Evolutionary conservation across 306 rosid species (phyloP).

Genomic region (Abrus pulchellus): DNA sequence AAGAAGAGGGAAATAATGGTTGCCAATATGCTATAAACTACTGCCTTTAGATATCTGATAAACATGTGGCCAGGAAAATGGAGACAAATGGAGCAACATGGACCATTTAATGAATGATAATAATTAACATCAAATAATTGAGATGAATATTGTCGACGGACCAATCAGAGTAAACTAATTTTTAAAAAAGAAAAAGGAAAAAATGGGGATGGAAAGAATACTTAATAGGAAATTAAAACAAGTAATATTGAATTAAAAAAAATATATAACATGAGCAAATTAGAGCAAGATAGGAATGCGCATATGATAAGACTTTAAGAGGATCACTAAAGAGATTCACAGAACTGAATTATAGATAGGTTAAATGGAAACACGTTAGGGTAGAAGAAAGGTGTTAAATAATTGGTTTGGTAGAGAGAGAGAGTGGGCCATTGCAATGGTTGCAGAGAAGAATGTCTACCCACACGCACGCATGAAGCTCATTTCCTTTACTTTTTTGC

Average conservation of each 20-base stretch:
- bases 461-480: slow-evolving; percentile 65
- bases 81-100: slow-evolving; percentile 52
- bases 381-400: slow-evolving; percentile 38
- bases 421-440: slow-evolving; percentile 42
- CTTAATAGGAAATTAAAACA: too few relatives aligned
- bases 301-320: slow-evolving; percentile 22
- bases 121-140: slow-evolving; percentile 51
- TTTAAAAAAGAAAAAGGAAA: neutral
- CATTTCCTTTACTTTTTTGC: slow-evolving; percentile 46
- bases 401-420: slow-evolving; percentile 43
- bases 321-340: slow-evolving; percentile 34
- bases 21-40: neutral
- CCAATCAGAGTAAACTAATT: slow-evolving; percentile 42
- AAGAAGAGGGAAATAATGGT: too few relatives aligned
- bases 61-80: slow-evolving; percentile 37
- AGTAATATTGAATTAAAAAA: too few relatives aligned
- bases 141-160: slow-evolving; percentile 46
- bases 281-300: slow-evolving; percentile 45
- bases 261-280: neutral
- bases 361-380: slow-evolving; percentile 38
- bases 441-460: slow-evolving; percentile 60
- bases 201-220: too few relatives aligned
- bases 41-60: neutral
- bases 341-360: slow-evolving; percentile 31
- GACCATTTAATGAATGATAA: slow-evolving; percentile 49